These are phyloP conservation scores for Mycosphaerella arachidis DNA, from an alignment of 2,329 filamentous ascomycete species.

Conservation along the genomic window DNA sequence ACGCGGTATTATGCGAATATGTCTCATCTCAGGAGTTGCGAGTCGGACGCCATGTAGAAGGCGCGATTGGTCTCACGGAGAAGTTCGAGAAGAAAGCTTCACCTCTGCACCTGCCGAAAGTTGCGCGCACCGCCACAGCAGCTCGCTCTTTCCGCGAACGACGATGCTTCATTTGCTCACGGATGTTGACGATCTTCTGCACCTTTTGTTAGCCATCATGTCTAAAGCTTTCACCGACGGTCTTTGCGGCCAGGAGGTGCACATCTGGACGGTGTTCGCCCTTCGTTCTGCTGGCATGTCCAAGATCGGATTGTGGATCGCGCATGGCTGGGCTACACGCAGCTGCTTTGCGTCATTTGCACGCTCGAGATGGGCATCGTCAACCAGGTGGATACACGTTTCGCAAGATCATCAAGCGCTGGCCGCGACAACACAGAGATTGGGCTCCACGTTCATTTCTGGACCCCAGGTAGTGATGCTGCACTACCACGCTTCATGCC, in stretches of 20 bases:
- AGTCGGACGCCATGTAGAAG: not conserved
- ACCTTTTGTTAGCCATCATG: not conserved
- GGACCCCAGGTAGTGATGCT: not conserved
- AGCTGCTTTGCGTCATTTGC: not conserved
- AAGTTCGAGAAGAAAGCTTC: slow-evolving; percentile 1
- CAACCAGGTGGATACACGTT: not conserved
- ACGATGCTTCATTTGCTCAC: not conserved
- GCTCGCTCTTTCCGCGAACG: not conserved
- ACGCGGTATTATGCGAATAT: slow-evolving; percentile 4
- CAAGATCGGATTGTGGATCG: not conserved
- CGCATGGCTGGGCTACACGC: slow-evolving; percentile 4
- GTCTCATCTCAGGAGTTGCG: slow-evolving; percentile 10
- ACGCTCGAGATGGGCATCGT: not conserved
- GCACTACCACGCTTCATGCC: not conserved
- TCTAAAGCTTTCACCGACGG: not conserved
- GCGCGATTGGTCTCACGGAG: slow-evolving; percentile 2
- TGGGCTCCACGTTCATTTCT: not conserved
- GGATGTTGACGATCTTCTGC: not conserved
- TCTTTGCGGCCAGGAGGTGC: not conserved
- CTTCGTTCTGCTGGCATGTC: not conserved
- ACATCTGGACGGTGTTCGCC: not conserved
- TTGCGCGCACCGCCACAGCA: not conserved
- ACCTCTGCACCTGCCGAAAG: not conserved
- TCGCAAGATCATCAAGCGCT: not conserved
- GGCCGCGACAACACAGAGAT: not conserved